Evolutionary conservation across 805 yeast genomes (phyloP), one percentile per base, ranked within the genome.

Genomic region (Torulaspora gathmanii): DNA sequence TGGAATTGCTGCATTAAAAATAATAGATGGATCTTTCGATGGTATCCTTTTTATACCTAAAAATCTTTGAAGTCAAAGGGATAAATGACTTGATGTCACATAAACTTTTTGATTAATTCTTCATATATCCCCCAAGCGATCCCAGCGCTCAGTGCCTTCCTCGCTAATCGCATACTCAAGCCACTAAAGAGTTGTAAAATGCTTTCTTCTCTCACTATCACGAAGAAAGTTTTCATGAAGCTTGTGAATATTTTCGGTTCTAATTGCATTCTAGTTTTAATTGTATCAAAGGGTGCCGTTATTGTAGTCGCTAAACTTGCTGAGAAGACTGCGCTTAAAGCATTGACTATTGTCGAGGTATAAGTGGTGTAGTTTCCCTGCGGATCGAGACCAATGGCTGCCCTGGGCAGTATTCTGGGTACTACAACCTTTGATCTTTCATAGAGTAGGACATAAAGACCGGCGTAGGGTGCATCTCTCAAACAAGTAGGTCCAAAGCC

Each of bases 51-150:
- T 66, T 49, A 41, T 64, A 5, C 68, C 69, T 1, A 42, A 36
- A 6, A 3, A 38, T 26, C 5, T 17, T 16, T 12, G 20, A 33
- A 5, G 17, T 23, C 27, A 34, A 16, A 7, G 16, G 17, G 29
- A 7, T 17, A 11, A 31, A 20, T 20, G 23, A 5, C 23, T 15
- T 12, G 31, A 17, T 28, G 16, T 42, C 46, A 55, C 52, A 56
- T 50, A 45, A 63, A 57, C 28, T 52, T 51, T 56, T 71, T 72
- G 31, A 91, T 77, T 44, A 91, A 68, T 61, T 93, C 97, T 64
- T 93, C 99, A 63, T 91, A 93, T 19, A 93, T 82, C 47, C 96
- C 87, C 99, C 99, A 93, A 40, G 96, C 89, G 49, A 93, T 88
- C 1, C 96, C 97, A 0, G 97, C 91, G 64, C 95, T 85, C 38